Percentiles rank a stretch among this genome's conserved stretches.
Evolutionary conservation across 169 alveolate genomes (phyloP).

Genomic region (Cryptosporidium bovis): DNA sequence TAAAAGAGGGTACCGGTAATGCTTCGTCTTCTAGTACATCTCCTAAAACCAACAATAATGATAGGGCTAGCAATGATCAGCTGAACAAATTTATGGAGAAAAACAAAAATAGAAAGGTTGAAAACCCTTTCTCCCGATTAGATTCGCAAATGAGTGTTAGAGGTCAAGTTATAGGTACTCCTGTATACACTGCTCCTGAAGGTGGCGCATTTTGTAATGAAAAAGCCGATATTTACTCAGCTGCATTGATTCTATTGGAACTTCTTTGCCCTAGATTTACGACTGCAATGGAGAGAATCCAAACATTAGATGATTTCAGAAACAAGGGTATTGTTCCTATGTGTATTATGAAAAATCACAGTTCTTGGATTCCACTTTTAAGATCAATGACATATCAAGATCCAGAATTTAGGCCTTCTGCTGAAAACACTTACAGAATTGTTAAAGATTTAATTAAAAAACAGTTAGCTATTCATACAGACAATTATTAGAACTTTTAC

Average conservation of each 20-base stretch:
- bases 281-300: constrained; percentile 89
- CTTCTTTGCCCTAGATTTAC: constrained; percentile 88
- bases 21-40: neutral
- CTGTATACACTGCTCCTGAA: constrained; percentile 92
- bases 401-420: constrained; percentile 88
- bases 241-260: constrained; percentile 88
- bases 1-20: constrained; percentile 10
- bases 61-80: neutral
- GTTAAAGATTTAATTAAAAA: constrained; percentile 68
- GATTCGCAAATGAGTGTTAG: constrained; percentile 79
- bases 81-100: constrained; percentile 36
- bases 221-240: constrained; percentile 90
- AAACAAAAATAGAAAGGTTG: neutral
- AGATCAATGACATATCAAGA: constrained; percentile 85
- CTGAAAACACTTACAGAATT: constrained; percentile 76
- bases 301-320: constrained; percentile 85
- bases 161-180: constrained; percentile 91
- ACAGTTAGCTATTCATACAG: neutral
- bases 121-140: constrained; percentile 42
- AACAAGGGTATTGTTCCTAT: constrained; percentile 83
- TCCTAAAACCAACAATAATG: neutral
- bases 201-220: constrained; percentile 91
- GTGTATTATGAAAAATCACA: constrained; percentile 79
- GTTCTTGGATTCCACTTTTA: constrained; percentile 86
- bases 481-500: too few species aligned